Evolutionary conservation across 2,329 filamentous ascomycete genomes (phyloP), one percentile per base, ranked within the genome.

Genomic region (Neurospora crassa): DNA sequence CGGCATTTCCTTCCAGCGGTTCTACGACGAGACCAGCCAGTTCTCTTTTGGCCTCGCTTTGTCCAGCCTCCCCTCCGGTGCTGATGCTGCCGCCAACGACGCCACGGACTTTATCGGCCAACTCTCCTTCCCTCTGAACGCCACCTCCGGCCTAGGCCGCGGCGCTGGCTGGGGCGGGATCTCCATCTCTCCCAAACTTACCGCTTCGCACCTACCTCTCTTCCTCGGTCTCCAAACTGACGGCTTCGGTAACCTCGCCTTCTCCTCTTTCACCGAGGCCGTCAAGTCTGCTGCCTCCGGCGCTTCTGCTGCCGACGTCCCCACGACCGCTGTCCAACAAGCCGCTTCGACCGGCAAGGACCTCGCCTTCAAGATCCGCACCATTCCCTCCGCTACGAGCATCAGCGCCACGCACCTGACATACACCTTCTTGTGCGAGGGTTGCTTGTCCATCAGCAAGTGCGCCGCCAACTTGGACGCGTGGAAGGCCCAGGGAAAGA

Each of bases 161-260:
- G 81, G 82, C 3, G 79, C 78, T 2, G 84, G 84, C 29, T 85
- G 82, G 82, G 82, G 81, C 63, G 82, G 82, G n/a, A 79, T 82
- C 59, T 81, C 79, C n/a, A 63, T 63, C 3, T 63, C 53, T 3
- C 7, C 24, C 24, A 63, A 37, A 14, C 75, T 85, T 18, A 82
- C 80, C 0, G 82, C 82, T 3, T 78, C 80, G 8, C 85, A 86
- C 83, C 76, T 82, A 67, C 81, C 82, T 24, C 79, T 85, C 24
- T 78, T 86, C 40, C 78, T 85, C 10, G 79, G 81, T 0, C 82
- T 80, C 4, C 85, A 83, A 81, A 78, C 84, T 1, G 70, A 71
- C 1, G 81, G 83, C 72, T 80, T 79, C 1, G 76, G 79, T 1
- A 77, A 76, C 18, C 75, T 76, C 41, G 79, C 84, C 8, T 78